Percentiles rank a stretch among this genome's conserved stretches.
These are phyloP conservation scores for Penicillium fimorum DNA, from an alignment of 495 filamentous ascomycete species.

Conservation along the genomic window DNA sequence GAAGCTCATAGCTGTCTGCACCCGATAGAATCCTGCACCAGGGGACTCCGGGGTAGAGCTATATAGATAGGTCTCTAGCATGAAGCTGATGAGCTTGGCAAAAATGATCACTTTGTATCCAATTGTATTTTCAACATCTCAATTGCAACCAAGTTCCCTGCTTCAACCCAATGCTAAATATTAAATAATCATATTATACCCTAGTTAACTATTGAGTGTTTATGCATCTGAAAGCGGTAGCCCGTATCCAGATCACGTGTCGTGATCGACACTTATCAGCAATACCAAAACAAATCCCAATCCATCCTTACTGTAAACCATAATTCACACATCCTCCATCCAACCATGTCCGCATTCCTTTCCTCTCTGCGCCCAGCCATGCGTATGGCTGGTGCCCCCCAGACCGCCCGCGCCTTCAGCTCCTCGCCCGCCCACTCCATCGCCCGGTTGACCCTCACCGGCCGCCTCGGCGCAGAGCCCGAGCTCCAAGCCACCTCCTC, in stretches of 20 bases:
- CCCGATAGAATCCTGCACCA: no score
- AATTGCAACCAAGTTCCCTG: not conserved
- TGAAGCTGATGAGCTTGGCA: not conserved
- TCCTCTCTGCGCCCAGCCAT: constrained; percentile 37
- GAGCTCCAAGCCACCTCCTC: constrained; percentile 64
- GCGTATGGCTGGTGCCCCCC: constrained; percentile 34
- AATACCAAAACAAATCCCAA: constrained; percentile 1
- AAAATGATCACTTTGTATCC: not conserved
- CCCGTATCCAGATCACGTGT: not conserved
- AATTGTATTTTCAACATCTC: not conserved
- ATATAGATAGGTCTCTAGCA: not conserved
- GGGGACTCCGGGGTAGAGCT: not conserved
- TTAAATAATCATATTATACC: not conserved
- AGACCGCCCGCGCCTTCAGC: constrained; percentile 58
- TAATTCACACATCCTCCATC: constrained; percentile 26
- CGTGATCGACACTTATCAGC: not conserved
- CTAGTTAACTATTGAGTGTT: no score
- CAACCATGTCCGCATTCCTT: constrained; percentile 54
- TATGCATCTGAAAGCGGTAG: constrained; percentile 4
- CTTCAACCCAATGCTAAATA: not conserved
- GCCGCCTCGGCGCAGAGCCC: constrained; percentile 68
- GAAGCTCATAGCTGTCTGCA: not conserved
- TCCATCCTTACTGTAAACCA: constrained; percentile 20
- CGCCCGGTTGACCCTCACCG: constrained; percentile 69
- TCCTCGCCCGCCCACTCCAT: constrained; percentile 44